phyloP scores from a whole-genome alignment of 805 yeast species.

The Saccharomyces mikatae region DNA sequence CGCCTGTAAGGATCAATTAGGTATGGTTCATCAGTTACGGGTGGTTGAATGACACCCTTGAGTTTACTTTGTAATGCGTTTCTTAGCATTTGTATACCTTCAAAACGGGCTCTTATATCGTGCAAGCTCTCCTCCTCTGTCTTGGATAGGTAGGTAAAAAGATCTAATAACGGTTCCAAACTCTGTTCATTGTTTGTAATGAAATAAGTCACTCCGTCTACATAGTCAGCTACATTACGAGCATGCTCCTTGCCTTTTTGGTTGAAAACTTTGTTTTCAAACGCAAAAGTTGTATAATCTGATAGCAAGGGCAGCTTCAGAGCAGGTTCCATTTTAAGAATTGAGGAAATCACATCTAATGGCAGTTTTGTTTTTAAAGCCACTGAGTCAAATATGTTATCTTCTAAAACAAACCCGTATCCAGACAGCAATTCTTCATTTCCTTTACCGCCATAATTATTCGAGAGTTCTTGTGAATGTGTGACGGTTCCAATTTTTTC shows the following conservation, averaged over 20 bases:
- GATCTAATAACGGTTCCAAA: constrained; percentile 19
- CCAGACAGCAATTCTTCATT: constrained; percentile 79
- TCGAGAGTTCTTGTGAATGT: constrained; percentile 48
- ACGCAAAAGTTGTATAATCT: constrained; percentile 37
- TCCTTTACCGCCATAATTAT: constrained; percentile 86
- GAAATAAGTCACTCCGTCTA: constrained; percentile 31
- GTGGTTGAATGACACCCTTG: constrained; percentile 9
- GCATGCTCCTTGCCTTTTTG: constrained; percentile 1
- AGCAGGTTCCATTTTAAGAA: constrained; percentile 29
- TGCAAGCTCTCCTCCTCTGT: constrained; percentile 33
- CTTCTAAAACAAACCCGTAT: constrained; percentile 42
- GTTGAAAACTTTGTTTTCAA: constrained; percentile 12
- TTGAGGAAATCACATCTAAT: constrained; percentile 13
- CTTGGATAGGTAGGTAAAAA: constrained; percentile 26
- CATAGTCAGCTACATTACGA: constrained; percentile 8
- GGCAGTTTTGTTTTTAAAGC: constrained; percentile 53
- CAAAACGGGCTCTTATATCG: constrained; percentile 46
- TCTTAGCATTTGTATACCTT: constrained; percentile 49
- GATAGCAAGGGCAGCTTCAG: constrained; percentile 33
- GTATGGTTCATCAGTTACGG: constrained; percentile 4
- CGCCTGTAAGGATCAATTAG: constrained; percentile 10
- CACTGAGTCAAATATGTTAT: constrained; percentile 54
- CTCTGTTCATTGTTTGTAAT: constrained; percentile 14
- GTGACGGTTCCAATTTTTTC: constrained; percentile 4
- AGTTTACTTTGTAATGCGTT: constrained; percentile 46